Percentiles rank a stretch among this genome's conserved stretches.
phyloP scores from a whole-genome alignment of 345 rosid genomes.

The Brassica carinata region DNA sequence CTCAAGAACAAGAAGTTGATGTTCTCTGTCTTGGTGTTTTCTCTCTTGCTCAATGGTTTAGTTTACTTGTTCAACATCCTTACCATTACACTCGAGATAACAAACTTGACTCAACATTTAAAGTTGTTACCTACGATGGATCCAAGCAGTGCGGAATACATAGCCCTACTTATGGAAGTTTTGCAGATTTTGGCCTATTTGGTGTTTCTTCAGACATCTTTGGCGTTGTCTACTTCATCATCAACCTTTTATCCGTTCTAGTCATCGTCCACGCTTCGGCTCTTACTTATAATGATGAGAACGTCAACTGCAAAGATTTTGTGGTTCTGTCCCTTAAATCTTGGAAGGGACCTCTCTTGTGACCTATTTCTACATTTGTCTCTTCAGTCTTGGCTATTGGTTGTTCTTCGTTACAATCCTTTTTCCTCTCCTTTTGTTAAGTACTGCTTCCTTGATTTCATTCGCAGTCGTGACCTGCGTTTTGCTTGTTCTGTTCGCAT shows the following conservation, averaged over 20 bases:
- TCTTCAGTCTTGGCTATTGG: constrained; percentile 43
- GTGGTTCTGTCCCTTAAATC: constrained; percentile 30
- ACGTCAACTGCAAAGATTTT: constrained; percentile 34
- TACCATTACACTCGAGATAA: constrained; percentile 37
- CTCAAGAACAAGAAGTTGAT: constrained; percentile 48
- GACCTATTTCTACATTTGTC: constrained; percentile 44
- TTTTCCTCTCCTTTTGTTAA: constrained; percentile 26
- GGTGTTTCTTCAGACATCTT: constrained; percentile 30
- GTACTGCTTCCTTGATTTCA: background rate
- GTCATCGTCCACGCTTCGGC: constrained; percentile 49
- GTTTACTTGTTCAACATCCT: constrained; percentile 33
- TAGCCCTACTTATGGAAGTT: constrained; percentile 29
- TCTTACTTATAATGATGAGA: constrained; percentile 28
- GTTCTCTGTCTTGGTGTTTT: constrained; percentile 38
- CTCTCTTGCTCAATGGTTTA: constrained; percentile 34
- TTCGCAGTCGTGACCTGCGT: background rate
- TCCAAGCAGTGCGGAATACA: constrained; percentile 36
- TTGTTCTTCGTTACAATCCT: constrained; percentile 26
- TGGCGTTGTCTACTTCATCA: background rate
- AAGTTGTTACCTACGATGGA: constrained; percentile 26
- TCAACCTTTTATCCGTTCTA: constrained; percentile 33
- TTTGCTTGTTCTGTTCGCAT: constrained; percentile 3
- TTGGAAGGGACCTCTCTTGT: constrained; percentile 47
- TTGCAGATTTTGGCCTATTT: constrained; percentile 29
- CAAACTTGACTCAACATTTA: constrained; percentile 27